A percentile compares a stretch with the other conserved stretches of the same genome.
phyloP scores from a whole-genome alignment of 1,139 yeast genomes.

The Eremothecium gossypii region DNA sequence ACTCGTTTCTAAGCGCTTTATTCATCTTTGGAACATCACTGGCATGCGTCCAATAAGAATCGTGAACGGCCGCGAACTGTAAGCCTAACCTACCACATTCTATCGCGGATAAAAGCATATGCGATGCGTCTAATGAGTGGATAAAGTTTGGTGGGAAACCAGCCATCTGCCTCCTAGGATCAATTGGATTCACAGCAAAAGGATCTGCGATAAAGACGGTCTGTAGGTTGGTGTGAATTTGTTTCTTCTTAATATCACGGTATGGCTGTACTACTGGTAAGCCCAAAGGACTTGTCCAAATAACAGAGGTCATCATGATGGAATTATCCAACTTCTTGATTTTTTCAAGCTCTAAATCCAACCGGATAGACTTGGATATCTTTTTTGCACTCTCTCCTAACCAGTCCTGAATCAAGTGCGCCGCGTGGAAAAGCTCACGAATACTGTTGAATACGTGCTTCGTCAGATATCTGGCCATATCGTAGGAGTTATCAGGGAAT shows the following conservation, averaged over 20 bases:
- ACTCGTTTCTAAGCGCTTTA: slow-evolving; percentile 62
- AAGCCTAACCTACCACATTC: slow-evolving; percentile 60
- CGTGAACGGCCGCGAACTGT: slow-evolving; percentile 95
- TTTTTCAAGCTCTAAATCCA: slow-evolving; percentile 40
- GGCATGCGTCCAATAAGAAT: slow-evolving; percentile 98
- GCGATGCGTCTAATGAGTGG: slow-evolving; percentile 94
- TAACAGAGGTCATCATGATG: slow-evolving; percentile 68
- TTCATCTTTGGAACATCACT: slow-evolving; percentile 71
- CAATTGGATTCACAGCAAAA: slow-evolving; percentile 69
- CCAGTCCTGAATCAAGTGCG: slow-evolving; percentile 96
- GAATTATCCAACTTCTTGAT: slow-evolving; percentile 38
- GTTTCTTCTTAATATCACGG: slow-evolving; percentile 54
- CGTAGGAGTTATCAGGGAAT: slow-evolving; percentile 34
- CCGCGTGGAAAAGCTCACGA: slow-evolving; percentile 80
- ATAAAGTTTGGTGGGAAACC: slow-evolving; percentile 96
- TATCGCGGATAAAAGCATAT: slow-evolving; percentile 84
- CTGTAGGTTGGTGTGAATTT: slow-evolving; percentile 71
- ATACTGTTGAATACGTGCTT: slow-evolving; percentile 73
- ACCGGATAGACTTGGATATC: slow-evolving; percentile 67
- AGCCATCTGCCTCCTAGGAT: slow-evolving; percentile 78
- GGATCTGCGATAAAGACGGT: slow-evolving; percentile 79
- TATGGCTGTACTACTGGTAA: slow-evolving; percentile 95
- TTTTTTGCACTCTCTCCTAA: slow-evolving; percentile 75
- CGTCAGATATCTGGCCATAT: slow-evolving; percentile 60
- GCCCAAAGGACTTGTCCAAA: slow-evolving; percentile 96